A percentile compares a stretch with the other conserved stretches of the same genome.
phyloP scores from a whole-genome alignment of 2,329 filamentous ascomycete genomes.

The Ceratocystiopsis sp. region DNA sequence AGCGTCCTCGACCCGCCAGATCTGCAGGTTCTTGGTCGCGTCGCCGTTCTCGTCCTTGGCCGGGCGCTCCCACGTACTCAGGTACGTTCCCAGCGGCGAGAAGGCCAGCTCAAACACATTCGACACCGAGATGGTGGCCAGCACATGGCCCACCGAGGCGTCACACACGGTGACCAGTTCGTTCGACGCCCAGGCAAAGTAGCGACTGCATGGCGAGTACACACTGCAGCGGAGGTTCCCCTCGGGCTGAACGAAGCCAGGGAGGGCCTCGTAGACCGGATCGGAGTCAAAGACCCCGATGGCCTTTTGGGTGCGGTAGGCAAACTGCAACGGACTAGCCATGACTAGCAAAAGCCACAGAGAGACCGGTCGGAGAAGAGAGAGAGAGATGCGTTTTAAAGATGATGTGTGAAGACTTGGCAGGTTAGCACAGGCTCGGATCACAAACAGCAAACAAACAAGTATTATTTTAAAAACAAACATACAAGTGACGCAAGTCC shows the following conservation, averaged over 20 bases:
- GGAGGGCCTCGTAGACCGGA: constrained; percentile 69
- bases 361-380: constrained; percentile 10
- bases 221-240: constrained; percentile 87
- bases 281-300: constrained; percentile 87
- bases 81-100: constrained; percentile 77
- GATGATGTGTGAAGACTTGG: background rate
- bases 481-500: too few species aligned
- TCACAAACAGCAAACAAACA: too few species aligned
- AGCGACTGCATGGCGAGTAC: constrained; percentile 91
- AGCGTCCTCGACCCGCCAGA: constrained; percentile 63
- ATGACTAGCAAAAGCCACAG: constrained; percentile 91
- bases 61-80: constrained; percentile 93
- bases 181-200: constrained; percentile 85
- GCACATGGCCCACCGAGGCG: constrained; percentile 54
- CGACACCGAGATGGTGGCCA: constrained; percentile 58
- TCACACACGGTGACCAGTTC: constrained; percentile 79
- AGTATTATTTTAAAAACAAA: too few species aligned
- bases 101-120: constrained; percentile 93
- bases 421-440: too few species aligned
- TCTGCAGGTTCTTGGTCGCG: constrained; percentile 89
- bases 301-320: constrained; percentile 91
- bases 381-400: too few species aligned
- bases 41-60: constrained; percentile 87
- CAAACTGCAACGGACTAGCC: constrained; percentile 86
- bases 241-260: constrained; percentile 75